Base-by-base conservation (phyloP, 805 yeast species). In the Schwanniomyces pseudopolymorphus region DNA sequence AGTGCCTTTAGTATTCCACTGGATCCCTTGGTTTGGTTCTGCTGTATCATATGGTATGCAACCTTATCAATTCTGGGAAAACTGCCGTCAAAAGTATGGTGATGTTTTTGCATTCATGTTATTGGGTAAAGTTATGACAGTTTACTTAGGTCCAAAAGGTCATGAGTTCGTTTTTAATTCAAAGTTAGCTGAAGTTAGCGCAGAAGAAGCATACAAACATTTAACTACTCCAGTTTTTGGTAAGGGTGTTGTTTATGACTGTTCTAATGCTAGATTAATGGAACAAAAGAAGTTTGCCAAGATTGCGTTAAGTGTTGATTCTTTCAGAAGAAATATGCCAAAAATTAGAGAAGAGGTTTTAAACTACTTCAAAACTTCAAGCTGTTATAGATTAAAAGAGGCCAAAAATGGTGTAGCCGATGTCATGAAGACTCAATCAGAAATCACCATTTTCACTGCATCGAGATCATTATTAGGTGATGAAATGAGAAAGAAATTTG, bases 181-280 rank as follows among this genome's bases (percentile, higher is more conserved):
- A 37, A 91, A 88, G 69, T 76, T 87, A 44, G 80, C 84, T 25
- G 96, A 89, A 58, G 98, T 91, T 20, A 84, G 90, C 41, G 99
- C 99, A 40, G 98, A 94, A 66, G 97, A 87, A 41, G 98, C 97
- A 33, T 94, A 94, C 73, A 78, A 85, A 51, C 97, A 91, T 64
- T 78, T 94, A 69, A 94, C 99, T n/a, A 92, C 98, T n/a, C 99
- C 99, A 11, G 97, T 90, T 13, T 94, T 94, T 57, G 99, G 99
- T 58, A 83, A 90, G 61, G 99, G 98, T 60, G 99, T 94, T 45
- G 87, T 94, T 44, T 94, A 94, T 66, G 99, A 94, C 72, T 92
- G 97, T 70, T 89, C 99, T 52, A 94, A 94, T 72, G 72, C 83
- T 60, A 83, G 90, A 55, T 80, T 94, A 60, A 94, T 94, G 99